Base-by-base conservation (phyloP, 164 flowering plant species). In the Macadamia integrifolia region DNA sequence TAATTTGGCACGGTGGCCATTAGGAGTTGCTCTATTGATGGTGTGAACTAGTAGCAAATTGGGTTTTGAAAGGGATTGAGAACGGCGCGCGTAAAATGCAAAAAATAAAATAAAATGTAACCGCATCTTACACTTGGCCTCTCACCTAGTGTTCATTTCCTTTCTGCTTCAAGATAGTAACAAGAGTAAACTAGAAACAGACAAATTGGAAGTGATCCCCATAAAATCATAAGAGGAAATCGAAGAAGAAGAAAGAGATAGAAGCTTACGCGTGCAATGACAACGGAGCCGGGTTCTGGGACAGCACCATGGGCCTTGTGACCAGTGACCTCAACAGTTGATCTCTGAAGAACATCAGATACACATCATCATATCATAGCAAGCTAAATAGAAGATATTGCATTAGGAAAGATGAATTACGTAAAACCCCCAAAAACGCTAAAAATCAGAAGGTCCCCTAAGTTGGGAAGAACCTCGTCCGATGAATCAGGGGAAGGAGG, bases 271-370 rank as follows among this genome's bases (percentile, higher is more conserved):
- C 97, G 81, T 5, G 88, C 92, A 72, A 89, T 71, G 59, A 91
- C 95, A 72, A 82, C 66, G 53, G 85, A 88, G 43, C 92, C 93
- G 18, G 96, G 89, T 71, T 85, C 86, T 8, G 97, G 97, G 65
- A 93, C 87, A 3, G 91, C 80, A 48, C 93, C 97, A 76, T 87
- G 95, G 29, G 88, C 92, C 72, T 88, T 91, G 79, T 88, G 93
- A 68, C 93, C 92, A 50, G 77, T 83, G 35, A 93, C 90, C 75
- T 90, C 95, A 32, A 87, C 92, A 56, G 78, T 85, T 46, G 92
- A 81, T 79, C 89, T 90, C 98, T 91, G 74, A 60, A 17, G 15
- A 66, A 65, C 9, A 43, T 0, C 43, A 13, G 52, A 69, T 1
- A 49, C 17, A 53, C 57, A 14, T 53, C 6, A 53, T 1, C 1